Evolutionary conservation across 2,329 filamentous ascomycete species (phyloP), one percentile per base, ranked within the genome.

Genomic region (Lecanosticta acicola): DNA sequence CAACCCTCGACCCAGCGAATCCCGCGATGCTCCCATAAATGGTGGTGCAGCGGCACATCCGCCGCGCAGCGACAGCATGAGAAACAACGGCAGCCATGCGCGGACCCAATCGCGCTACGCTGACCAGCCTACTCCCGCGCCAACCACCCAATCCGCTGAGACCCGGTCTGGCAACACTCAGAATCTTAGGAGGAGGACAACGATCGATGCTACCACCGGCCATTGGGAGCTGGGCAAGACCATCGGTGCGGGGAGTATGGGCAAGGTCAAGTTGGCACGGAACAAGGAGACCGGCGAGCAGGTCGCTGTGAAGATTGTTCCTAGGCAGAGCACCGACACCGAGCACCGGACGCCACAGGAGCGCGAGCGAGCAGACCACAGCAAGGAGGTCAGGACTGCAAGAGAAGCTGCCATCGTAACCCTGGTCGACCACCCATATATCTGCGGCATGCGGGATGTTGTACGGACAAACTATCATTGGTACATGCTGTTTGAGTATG

Each of bases 401-500:
- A 81, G 93, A 62, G 93, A 98, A 68, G 91, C 93, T 34, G 93
- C 93, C 57, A 97, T 98, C 62, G 91, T 96, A 53, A 94, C 87
- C 19, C 80, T 98, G 39, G 79, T 96, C 46, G 88, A 89, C 62
- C 93, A 97, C 62, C 93, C 91, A 11, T 94, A 95, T 64, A 94
- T 98, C 48, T 97, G 93, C 66, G 89, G 87, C 48, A 86, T 98
- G 78, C 83, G 89, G 55, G 93, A 98, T 70, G 89, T 96, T 19
- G 85, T 97, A 46, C 84, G 90, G 47, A 97, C 93, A 41, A 91
- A 93, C 62, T 93, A 96, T 66, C 93, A 98, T 69, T 98, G 93
- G 93, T 98, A 98, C 70, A 98, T 98, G 93, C 81, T 98, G 41
- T 98, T 95, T 64, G 93, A 98, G 71, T 96, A 93, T 67, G 93